phyloP scores from a whole-genome alignment of 148 eudicot genomes.

The Vaccinium corymbosum region DNA sequence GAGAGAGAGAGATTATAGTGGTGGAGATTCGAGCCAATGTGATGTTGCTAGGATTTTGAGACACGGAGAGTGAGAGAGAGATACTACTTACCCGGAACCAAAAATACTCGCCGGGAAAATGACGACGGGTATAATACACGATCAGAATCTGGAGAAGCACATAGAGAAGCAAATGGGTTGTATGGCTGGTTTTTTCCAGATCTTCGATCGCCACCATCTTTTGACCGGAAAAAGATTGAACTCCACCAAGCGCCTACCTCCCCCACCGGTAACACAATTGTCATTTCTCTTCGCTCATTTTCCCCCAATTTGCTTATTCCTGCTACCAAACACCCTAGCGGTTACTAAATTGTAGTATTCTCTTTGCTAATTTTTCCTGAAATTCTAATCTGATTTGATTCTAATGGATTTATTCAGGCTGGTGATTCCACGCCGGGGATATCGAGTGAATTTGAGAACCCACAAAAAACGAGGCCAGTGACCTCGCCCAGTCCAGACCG shows the following conservation, averaged over 20 bases:
- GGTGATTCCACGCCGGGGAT: conserved; percentile 38
- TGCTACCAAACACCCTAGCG: neutral
- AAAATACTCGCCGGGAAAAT: conserved; percentile 26
- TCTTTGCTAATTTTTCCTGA: too few species aligned
- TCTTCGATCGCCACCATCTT: conserved; percentile 66
- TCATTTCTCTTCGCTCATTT: neutral
- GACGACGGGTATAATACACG: conserved; percentile 49
- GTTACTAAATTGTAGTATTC: too few species aligned
- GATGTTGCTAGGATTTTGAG: neutral
- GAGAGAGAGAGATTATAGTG: neutral
- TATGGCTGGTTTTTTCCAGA: conserved; percentile 75
- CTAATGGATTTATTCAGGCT: conserved; percentile 26
- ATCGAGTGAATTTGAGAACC: conserved; percentile 26
- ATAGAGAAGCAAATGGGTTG: conserved; percentile 83
- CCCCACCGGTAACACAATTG: conserved; percentile 26
- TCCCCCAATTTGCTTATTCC: neutral
- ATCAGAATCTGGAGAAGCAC: conserved; percentile 61
- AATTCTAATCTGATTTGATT: neutral
- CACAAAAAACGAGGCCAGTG: conserved; percentile 6
- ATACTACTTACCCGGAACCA: neutral
- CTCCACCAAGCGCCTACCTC: conserved; percentile 63
- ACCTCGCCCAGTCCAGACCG: conserved; percentile 23
- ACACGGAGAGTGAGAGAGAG: conserved; percentile 11
- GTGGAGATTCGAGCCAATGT: conserved; percentile 23
- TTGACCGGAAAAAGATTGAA: conserved; percentile 46